These are phyloP conservation scores for Calonectria montana DNA, from an alignment of 2,329 filamentous ascomycete genomes.

Conservation along the genomic window DNA sequence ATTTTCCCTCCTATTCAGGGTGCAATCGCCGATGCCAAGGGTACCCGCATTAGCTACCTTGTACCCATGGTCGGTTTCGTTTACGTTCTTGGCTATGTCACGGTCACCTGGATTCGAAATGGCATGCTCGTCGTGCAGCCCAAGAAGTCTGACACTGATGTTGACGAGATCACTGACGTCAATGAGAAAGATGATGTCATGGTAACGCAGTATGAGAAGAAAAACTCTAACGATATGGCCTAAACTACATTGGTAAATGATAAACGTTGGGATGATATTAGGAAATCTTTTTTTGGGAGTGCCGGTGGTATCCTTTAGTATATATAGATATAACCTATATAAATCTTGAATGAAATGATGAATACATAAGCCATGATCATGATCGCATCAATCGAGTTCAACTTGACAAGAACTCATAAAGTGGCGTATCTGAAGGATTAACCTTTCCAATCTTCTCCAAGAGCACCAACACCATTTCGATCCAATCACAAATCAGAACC, in stretches of 20 bases:
- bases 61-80: constrained; percentile 39
- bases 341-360: background rate
- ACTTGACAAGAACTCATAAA: no score
- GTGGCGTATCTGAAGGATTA: no score
- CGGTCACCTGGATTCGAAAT: constrained; percentile 31
- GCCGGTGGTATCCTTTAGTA: background rate
- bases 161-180: constrained; percentile 9
- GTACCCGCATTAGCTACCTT: constrained; percentile 38
- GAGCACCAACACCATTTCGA: no score
- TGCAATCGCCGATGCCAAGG: constrained; percentile 34
- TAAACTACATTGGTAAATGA: background rate
- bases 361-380: background rate
- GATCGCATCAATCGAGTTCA: no score
- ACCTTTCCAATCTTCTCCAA: no score
- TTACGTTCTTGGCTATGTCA: constrained; percentile 37
- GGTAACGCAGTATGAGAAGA: constrained; percentile 38
- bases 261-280: background rate
- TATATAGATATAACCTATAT: background rate
- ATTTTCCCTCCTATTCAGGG: constrained; percentile 37
- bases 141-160: constrained; percentile 18
- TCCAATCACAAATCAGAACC: no score
- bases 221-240: constrained; percentile 26
- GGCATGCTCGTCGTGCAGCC: constrained; percentile 28
- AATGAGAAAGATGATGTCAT: constrained; percentile 25
- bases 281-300: background rate